Evolutionary conservation across 1,284 basidiomycete genomes (phyloP).

Genomic region (Trichosporon ovoides): DNA sequence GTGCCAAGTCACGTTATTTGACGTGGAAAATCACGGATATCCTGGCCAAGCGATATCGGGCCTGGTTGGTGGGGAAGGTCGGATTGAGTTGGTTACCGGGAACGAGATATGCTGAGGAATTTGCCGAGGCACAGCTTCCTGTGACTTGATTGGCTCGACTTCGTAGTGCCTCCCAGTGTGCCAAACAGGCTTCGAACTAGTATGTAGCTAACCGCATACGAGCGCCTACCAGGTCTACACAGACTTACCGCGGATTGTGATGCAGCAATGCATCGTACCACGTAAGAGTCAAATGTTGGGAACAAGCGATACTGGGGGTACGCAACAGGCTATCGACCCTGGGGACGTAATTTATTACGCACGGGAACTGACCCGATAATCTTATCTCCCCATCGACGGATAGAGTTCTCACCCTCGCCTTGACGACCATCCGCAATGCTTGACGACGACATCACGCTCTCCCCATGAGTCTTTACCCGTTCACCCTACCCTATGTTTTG

Average conservation of each 20-base stretch:
- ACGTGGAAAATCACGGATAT: no score
- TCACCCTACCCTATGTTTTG: background rate
- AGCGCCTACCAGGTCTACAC: no score
- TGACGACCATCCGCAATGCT: background rate
- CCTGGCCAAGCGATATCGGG: no score
- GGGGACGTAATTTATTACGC: background rate
- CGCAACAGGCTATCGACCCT: no score
- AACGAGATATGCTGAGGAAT: background rate
- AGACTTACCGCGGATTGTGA: no score
- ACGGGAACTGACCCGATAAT: conserved; percentile 5
- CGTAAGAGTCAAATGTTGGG: background rate
- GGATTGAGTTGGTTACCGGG: conserved; percentile 1
- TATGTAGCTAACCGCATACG: no score
- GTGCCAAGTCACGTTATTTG: no score
- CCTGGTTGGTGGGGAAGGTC: no score
- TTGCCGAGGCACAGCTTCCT: background rate
- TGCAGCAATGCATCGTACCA: no score
- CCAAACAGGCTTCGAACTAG: no score
- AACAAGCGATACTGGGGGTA: no score
- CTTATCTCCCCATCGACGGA: conserved; percentile 3
- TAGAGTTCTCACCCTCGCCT: background rate
- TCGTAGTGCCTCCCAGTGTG: no score
- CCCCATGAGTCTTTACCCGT: background rate
- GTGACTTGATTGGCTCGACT: background rate
- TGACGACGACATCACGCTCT: background rate